Evolutionary conservation across 345 rosid genomes (phyloP).

Genomic region (Excoecaria agallocha): DNA sequence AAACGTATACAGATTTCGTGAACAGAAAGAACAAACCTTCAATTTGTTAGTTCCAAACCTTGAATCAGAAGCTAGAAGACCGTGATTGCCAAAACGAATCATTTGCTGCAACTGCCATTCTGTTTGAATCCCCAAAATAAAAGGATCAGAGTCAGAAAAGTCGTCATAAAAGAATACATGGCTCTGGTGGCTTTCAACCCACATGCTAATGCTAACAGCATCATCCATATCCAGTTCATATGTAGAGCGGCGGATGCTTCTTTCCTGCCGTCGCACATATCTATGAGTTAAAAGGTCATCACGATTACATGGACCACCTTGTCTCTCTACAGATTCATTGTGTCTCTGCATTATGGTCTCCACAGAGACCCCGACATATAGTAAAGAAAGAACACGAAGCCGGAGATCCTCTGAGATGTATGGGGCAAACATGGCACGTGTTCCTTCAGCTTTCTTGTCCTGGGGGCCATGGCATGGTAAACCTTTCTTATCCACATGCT

Average conservation of each 20-base stretch:
- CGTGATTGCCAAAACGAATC: constrained; percentile 84
- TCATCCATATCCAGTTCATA: constrained; percentile 80
- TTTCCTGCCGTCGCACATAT: constrained; percentile 86
- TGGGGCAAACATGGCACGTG: constrained; percentile 96
- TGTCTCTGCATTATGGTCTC: constrained; percentile 97
- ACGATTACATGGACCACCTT: constrained; percentile 81
- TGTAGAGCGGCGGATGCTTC: constrained; percentile 80
- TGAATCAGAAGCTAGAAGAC: constrained; percentile 85
- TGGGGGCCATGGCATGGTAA: constrained; percentile 92
- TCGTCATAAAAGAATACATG: constrained; percentile 71
- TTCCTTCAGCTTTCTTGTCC: constrained; percentile 92
- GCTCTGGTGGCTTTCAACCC: constrained; percentile 88
- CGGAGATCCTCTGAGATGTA: constrained; percentile 96
- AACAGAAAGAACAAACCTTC: constrained; percentile 55
- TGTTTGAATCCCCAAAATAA: constrained; percentile 81
- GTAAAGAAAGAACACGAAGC: constrained; percentile 77
- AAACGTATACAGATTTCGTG: not conserved
- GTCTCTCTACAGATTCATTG: constrained; percentile 86
- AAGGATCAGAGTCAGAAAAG: constrained; percentile 73
- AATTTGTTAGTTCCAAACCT: constrained; percentile 88
- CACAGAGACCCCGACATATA: constrained; percentile 88
- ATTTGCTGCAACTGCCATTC: constrained; percentile 99
- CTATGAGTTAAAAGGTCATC: constrained; percentile 92
- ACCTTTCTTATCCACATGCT: constrained; percentile 87
- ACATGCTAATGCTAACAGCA: constrained; percentile 63